Evolutionary conservation across 192 early-diverging fungal genomes (phyloP), one percentile per base, ranked within the genome.

Genomic region (Kappamyces sp.): DNA sequence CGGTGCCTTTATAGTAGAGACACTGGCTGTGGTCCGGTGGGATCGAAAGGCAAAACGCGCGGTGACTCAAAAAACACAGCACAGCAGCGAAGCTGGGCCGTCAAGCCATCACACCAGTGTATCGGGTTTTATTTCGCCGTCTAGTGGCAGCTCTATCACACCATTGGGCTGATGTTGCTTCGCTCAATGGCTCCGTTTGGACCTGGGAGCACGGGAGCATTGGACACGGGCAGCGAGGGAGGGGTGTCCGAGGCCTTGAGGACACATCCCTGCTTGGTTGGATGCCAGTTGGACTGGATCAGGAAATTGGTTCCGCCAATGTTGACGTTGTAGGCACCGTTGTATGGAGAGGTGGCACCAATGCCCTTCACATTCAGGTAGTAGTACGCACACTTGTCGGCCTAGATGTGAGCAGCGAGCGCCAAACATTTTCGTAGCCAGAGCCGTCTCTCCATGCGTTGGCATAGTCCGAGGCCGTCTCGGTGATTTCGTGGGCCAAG

Each of bases 401-500:
- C 53, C 22, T 22, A 22, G 22, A 22, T 22, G 22, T 22, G 22
- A 22, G 22, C 22, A 22, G 22, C 22, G 22, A 22, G 22, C 22
- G 22, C 22, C 22, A 22, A 22, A 22, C 22, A 42, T 55, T 55
- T n/a, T 55, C 53, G 6, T 55, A 15, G 12, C 53, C 53, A 15
- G 53, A 40, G 15, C 40, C 53, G 30, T 55, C 53, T 55, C 53
- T 55, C 53, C 53, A 55, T 5, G 53, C 53, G 15, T 55, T 55
- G 53, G 40, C 53, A 39, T 31, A 55, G 40, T 55, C 53, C 15
- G 53, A 55, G 7, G 53, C 53, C 15, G 53, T 33, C 45, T 55
- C 53, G 7, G 53, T 42, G 45, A 55, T 55, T 55, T 55, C 53
- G 37, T 55, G 53, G 31, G 53, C 53, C 12, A 55, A 42, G 12